Percentiles rank a stretch among this genome's conserved stretches.
Conservation (phyloP, 768 basidiomycete species). For the Mycena metata region DNA sequence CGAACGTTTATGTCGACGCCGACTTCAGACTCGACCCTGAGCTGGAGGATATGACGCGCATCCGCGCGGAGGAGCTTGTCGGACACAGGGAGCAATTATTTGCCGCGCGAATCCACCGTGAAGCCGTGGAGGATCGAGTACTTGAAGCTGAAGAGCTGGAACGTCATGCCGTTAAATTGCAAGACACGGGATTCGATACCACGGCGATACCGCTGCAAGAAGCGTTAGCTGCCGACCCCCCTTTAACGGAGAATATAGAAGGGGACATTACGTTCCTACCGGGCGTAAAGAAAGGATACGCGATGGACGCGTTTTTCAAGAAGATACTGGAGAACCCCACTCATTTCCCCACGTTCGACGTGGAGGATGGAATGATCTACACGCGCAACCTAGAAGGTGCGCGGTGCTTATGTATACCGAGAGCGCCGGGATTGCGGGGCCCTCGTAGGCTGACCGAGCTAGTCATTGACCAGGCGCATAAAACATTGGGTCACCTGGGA, state of each 20-base stretch:
- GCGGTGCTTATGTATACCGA: background rate
- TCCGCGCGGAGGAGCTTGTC: background rate
- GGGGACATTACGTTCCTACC: background rate
- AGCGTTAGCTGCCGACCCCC: background rate
- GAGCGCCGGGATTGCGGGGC: background rate
- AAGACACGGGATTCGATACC: background rate
- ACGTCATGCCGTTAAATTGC: background rate
- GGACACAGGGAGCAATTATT: background rate
- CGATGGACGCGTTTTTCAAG: background rate
- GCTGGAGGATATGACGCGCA: background rate
- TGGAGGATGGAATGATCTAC: background rate
- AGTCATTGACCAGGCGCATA: slow-evolving; percentile 4
- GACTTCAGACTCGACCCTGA: background rate
- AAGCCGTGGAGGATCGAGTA: too few species aligned
- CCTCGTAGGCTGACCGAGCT: background rate
- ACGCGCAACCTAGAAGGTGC: background rate
- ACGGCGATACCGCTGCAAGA: background rate
- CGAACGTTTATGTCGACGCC: background rate
- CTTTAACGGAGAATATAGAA: background rate
- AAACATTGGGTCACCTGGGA: slow-evolving; percentile 44
- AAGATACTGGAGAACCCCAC: background rate
- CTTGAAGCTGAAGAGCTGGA: background rate
- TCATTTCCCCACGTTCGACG: background rate
- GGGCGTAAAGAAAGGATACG: background rate
- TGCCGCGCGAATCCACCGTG: background rate